phyloP scores from a whole-genome alignment of 2,329 filamentous ascomycete species.

The Mollisiaceae sp. region DNA sequence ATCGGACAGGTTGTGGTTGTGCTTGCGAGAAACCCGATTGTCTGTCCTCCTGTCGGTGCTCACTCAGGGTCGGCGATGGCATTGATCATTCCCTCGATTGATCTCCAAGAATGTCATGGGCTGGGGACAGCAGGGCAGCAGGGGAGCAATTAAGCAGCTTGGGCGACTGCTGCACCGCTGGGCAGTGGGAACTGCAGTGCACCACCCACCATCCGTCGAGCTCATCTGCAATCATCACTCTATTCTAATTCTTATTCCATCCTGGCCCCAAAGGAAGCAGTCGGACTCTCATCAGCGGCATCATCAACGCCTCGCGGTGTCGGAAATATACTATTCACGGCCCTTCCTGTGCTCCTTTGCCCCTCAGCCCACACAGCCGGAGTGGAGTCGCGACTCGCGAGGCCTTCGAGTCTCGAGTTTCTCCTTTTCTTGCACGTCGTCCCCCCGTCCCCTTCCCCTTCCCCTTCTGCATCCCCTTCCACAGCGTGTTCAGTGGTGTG shows the following conservation, averaged over 20 bases:
- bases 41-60: neutral
- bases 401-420: neutral
- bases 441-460: neutral
- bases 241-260: neutral
- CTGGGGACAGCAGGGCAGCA: neutral
- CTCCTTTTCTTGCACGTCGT: neutral
- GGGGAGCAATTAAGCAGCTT: constrained; percentile 5
- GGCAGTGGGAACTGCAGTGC: no score
- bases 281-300: neutral
- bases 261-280: neutral
- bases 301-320: constrained; percentile 1
- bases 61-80: constrained; percentile 7
- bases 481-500: constrained; percentile 5
- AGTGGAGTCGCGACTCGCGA: constrained; percentile 10
- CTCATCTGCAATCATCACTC: constrained; percentile 11
- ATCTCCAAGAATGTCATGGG: constrained; percentile 15
- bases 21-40: neutral
- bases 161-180: no score
- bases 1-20: neutral
- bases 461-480: neutral
- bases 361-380: constrained; percentile 13
- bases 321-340: constrained; percentile 12
- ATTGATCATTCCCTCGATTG: no score
- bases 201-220: no score
- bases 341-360: neutral